phyloP scores from a whole-genome alignment of 148 eudicot genomes.

The Fagopyrum esculentum region DNA sequence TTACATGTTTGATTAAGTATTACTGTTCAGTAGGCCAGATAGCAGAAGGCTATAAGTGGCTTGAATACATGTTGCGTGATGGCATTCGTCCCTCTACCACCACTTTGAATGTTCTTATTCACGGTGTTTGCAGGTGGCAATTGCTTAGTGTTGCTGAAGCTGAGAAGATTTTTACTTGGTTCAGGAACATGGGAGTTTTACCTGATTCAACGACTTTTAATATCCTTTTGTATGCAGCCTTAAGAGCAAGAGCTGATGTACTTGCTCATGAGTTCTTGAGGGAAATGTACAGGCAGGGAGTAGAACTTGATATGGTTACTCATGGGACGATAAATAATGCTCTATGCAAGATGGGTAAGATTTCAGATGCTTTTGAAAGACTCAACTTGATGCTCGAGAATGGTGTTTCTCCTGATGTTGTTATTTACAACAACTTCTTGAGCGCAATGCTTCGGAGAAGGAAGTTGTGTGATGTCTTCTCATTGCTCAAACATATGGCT shows the following conservation, averaged over 20 bases:
- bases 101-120: conserved; percentile 40
- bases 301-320: conserved; percentile 38
- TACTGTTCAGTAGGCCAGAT: conserved; percentile 30
- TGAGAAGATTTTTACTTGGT: conserved; percentile 20
- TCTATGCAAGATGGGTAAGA: conserved; percentile 31
- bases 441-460: conserved; percentile 35
- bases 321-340: conserved; percentile 29
- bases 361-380: conserved; percentile 28
- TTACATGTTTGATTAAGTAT: conserved; percentile 50
- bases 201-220: conserved; percentile 42
- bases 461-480: conserved; percentile 24
- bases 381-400: conserved; percentile 23
- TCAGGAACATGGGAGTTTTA: conserved; percentile 25
- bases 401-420: conserved; percentile 33
- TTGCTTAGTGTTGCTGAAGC: conserved; percentile 33
- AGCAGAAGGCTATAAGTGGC: conserved; percentile 30
- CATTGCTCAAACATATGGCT: conserved; percentile 35
- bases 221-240: conserved; percentile 39
- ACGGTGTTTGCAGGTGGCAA: conserved; percentile 38
- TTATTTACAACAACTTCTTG: conserved; percentile 34
- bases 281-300: conserved; percentile 30
- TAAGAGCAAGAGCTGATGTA: conserved; percentile 23
- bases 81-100: conserved; percentile 35
- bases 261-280: conserved; percentile 24
- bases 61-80: conserved; percentile 30